Conservation (phyloP, 1,284 basidiomycete species). For the Ustilago lituana region DNA sequence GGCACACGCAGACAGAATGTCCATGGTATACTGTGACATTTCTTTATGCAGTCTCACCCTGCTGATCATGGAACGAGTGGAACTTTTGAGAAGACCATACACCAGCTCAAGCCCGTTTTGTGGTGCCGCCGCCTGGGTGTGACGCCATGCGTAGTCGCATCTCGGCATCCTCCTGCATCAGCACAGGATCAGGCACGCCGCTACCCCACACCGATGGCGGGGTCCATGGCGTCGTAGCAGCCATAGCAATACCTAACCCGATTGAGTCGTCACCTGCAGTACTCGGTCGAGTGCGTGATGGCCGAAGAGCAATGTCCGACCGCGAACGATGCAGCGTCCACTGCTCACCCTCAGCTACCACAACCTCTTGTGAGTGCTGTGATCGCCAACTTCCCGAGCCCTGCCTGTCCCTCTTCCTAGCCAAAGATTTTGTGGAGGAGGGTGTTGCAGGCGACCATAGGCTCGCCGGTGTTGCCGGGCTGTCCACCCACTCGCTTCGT, state of each 20-base stretch:
- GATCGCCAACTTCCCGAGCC: neutral
- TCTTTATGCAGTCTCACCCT: no score
- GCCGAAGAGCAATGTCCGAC: conserved; percentile 5
- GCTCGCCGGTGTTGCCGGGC: conserved; percentile 19
- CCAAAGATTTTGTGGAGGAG: conserved; percentile 1
- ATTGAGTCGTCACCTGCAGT: conserved; percentile 10
- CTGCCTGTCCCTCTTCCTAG: neutral
- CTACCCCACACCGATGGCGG: conserved; percentile 21
- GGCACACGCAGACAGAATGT: no score
- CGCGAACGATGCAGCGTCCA: conserved; percentile 4
- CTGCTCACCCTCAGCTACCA: neutral
- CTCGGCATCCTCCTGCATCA: conserved; percentile 23
- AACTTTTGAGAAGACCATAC: no score
- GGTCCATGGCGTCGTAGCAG: conserved; percentile 10
- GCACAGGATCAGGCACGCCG: conserved; percentile 11
- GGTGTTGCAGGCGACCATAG: conserved; percentile 23
- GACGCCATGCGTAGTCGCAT: conserved; percentile 34
- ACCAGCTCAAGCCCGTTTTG: neutral
- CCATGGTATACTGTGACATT: no score
- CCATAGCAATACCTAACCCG: conserved; percentile 20
- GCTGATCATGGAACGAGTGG: no score
- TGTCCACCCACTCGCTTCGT: conserved; percentile 11
- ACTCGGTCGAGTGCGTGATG: neutral
- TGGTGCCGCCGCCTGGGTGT: neutral
- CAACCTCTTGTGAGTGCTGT: neutral